Base-by-base conservation (phyloP, 1,139 yeast species). In the Candida sojae region DNA sequence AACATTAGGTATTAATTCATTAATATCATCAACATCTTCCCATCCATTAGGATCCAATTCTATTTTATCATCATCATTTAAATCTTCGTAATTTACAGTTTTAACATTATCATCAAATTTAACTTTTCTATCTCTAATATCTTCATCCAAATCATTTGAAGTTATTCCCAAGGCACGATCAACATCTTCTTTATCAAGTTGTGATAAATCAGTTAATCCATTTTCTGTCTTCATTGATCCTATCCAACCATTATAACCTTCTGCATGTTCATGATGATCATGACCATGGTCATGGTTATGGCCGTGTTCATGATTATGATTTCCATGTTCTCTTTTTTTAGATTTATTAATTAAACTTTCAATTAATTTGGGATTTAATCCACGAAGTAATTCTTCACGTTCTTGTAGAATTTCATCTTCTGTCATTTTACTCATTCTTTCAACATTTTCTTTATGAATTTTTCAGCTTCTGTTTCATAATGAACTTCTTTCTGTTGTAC, bases 391-490 rank as follows among this genome's bases (percentile, higher is more conserved):
- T 57, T 89, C 96, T 53, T 81, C 80, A 53, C 82, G 75, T 57
- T 89, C 96, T 40, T 71, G 67, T 29, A 76, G 73, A 30, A 89
- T 79, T 58, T 92, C 92, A 25, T 79, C 85, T 2, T 73, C 75
- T 2, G 86, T 71, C 95, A 92, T 86, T 12, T 67, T 63, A 25
- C 83, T 68, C 49, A 93, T 64, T 44, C 76, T 73, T 39, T 82
- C 81, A 54, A 87, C 62, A 63, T 92, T 92, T 59, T 92, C 97
- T 48, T 77, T 64, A 63, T 89, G 93, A 33, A 92, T 88, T 59
- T 80, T 78, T 86, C 92, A 1, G 85, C 80, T 57, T 89, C 96
- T 0, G 56, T 50, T 21, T 49, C 26, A 9, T 26, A 35, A 37
- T 38, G 35, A 30, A 31, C 43, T 46, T 40, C 35, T 26, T 46